A percentile compares a stretch with the other conserved stretches of the same genome.
Conservation (phyloP, 208 protist genomes). For the Acanthamoeba castellanii region DNA sequence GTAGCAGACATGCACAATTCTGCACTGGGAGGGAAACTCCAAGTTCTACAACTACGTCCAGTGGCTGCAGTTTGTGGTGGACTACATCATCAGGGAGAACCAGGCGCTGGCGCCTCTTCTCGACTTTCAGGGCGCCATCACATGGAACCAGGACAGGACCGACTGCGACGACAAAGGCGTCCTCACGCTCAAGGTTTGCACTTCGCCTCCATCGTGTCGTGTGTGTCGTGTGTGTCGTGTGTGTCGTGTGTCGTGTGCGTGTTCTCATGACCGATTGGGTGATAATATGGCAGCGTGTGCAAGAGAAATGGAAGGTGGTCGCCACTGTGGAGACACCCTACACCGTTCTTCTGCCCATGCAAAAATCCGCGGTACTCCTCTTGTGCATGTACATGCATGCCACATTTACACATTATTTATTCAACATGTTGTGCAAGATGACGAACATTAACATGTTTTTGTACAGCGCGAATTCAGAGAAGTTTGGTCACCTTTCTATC, state of each 20-base stretch:
- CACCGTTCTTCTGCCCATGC: no score
- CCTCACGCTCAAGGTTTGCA: not conserved
- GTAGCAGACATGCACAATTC: not conserved
- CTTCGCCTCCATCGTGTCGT: no score
- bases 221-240: not conserved
- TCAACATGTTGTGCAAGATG: no score
- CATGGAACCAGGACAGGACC: not conserved
- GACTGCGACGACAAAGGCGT: not conserved
- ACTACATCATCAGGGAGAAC: conserved; percentile 9
- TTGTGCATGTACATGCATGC: no score
- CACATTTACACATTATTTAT: no score
- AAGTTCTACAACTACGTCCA: conserved; percentile 11
- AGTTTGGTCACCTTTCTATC: not conserved
- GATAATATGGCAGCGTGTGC: no score
- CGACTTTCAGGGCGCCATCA: not conserved
- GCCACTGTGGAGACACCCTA: no score
- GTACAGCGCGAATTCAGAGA: not conserved
- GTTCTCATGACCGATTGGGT: no score
- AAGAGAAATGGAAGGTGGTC: no score
- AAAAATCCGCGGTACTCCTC: no score
- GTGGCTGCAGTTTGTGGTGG: conserved; percentile 1
- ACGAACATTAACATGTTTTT: no score
- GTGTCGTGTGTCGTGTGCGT: no score
- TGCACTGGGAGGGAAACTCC: not conserved
- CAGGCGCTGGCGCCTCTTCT: not conserved